phyloP scores from a whole-genome alignment of 2,329 filamentous ascomycete genomes.

The Aureobasidium sp. region DNA sequence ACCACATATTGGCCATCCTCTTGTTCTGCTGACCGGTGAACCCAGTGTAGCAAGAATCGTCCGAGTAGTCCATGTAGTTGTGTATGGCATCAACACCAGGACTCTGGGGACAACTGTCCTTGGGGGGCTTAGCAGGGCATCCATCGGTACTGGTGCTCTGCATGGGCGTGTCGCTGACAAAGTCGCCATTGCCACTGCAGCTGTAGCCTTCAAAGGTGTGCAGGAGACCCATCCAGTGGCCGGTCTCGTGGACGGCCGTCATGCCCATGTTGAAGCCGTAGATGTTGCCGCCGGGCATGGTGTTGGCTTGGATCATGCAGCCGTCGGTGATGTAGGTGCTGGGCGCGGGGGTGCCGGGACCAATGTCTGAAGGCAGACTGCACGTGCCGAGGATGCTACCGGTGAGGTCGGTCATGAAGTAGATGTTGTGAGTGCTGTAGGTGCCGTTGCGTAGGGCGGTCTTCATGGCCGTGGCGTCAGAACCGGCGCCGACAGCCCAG shows the following conservation, averaged over 20 bases:
- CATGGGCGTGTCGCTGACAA: conserved; percentile 38
- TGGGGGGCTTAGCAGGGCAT: conserved; percentile 43
- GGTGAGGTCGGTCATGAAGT: conserved; percentile 50
- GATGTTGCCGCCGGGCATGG: conserved; percentile 47
- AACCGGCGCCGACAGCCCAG: conserved; percentile 45
- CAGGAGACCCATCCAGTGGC: conserved; percentile 42
- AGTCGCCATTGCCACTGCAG: conserved; percentile 40
- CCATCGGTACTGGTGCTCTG: conserved; percentile 45
- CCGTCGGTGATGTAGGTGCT: conserved; percentile 45
- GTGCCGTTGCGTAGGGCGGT: conserved; percentile 45
- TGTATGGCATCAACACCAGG: conserved; percentile 46
- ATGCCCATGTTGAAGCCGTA: conserved; percentile 44
- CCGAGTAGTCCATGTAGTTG: conserved; percentile 56
- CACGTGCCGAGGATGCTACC: conserved; percentile 48
- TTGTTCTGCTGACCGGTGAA: conserved; percentile 46
- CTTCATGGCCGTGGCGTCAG: conserved; percentile 47
- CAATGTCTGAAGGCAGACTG: conserved; percentile 40
- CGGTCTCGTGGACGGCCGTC: conserved; percentile 43
- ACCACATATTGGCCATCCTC: conserved; percentile 48
- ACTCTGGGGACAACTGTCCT: conserved; percentile 45
- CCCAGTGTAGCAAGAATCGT: conserved; percentile 47
- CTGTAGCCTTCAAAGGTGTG: conserved; percentile 42
- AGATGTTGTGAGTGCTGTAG: conserved; percentile 51
- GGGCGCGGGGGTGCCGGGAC: conserved; percentile 33
- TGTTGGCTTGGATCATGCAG: conserved; percentile 51